phyloP scores from a whole-genome alignment of 2,329 filamentous ascomycete species.

The Thermoascus crustaceus region DNA sequence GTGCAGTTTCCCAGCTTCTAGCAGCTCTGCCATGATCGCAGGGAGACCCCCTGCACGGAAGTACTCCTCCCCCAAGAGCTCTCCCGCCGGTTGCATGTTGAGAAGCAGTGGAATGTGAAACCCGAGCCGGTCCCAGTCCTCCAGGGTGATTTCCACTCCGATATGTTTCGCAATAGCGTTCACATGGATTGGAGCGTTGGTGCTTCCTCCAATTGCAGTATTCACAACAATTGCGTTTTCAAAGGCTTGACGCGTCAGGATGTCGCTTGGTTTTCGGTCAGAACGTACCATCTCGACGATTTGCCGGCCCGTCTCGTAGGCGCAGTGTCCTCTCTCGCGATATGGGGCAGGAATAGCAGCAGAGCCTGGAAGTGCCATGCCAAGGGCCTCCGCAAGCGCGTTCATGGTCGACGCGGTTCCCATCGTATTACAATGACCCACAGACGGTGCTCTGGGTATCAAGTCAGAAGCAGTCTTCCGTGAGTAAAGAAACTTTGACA shows the following conservation, averaged over 20 bases:
- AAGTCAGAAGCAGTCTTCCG: constrained; percentile 1
- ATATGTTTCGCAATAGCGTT: constrained; percentile 49
- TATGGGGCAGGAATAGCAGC: constrained; percentile 46
- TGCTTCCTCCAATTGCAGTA: constrained; percentile 49
- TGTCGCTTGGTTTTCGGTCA: constrained; percentile 45
- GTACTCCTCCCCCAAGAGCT: constrained; percentile 48
- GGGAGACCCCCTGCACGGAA: constrained; percentile 47
- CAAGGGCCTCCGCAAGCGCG: constrained; percentile 44
- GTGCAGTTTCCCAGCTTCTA: constrained; percentile 42
- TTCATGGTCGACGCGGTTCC: constrained; percentile 49
- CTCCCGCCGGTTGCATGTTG: constrained; percentile 49
- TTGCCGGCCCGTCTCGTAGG: constrained; percentile 41
- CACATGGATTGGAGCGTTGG: constrained; percentile 50
- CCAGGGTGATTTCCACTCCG: constrained; percentile 42
- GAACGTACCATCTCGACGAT: constrained; percentile 45
- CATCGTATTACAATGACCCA: constrained; percentile 48
- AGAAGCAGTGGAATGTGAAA: constrained; percentile 45
- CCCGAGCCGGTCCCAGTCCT: constrained; percentile 48
- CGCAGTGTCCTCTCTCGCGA: constrained; percentile 40
- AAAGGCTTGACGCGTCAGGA: constrained; percentile 48
- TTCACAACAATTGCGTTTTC: constrained; percentile 50
- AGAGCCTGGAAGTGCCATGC: constrained; percentile 46
- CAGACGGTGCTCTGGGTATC: constrained; percentile 34
- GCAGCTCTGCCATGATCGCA: constrained; percentile 46
- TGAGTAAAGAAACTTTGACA: constrained; percentile 8